A percentile compares a stretch with the other conserved stretches of the same genome.
These are phyloP conservation scores for Boletus pseudo-olivaceus DNA, from an alignment of 768 basidiomycete genomes.

Conservation along the genomic window DNA sequence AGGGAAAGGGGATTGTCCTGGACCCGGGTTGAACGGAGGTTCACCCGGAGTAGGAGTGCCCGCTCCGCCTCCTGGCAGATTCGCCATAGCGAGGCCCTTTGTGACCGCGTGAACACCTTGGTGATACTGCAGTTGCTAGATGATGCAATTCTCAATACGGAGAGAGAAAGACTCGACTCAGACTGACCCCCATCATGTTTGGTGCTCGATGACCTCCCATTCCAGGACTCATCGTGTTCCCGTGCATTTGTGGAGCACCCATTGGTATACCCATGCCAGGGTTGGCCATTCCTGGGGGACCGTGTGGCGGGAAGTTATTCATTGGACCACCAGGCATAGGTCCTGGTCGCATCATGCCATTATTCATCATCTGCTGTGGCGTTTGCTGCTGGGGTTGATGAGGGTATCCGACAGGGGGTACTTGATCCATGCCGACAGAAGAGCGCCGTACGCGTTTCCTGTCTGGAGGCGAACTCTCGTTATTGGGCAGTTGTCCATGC, in stretches of 20 bases:
- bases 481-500: slow-evolving; percentile 48
- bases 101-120: slow-evolving; percentile 37
- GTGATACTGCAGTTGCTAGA: slow-evolving; percentile 34
- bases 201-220: slow-evolving; percentile 33
- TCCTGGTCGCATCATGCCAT: slow-evolving; percentile 38
- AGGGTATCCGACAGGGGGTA: slow-evolving; percentile 34
- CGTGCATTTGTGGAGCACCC: slow-evolving; percentile 31
- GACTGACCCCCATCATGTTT: slow-evolving; percentile 32
- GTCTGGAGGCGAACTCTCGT: slow-evolving; percentile 54
- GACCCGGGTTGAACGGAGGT: slow-evolving; percentile 38
- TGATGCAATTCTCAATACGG: slow-evolving; percentile 8
- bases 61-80: slow-evolving; percentile 31
- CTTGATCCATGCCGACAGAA: slow-evolving; percentile 42
- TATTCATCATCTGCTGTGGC: slow-evolving; percentile 38
- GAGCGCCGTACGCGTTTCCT: slow-evolving; percentile 52
- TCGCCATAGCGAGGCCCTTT: slow-evolving; percentile 31
- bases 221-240: slow-evolving; percentile 33
- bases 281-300: slow-evolving; percentile 30
- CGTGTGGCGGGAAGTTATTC: slow-evolving; percentile 31
- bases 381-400: slow-evolving; percentile 34
- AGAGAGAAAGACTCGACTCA: neutral
- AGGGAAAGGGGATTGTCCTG: slow-evolving; percentile 33
- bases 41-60: slow-evolving; percentile 46
- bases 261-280: slow-evolving; percentile 33
- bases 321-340: slow-evolving; percentile 34